Percentiles rank a stretch among this genome's conserved stretches.
These are phyloP conservation scores for Blastocrithidia nonstop DNA, from an alignment of 208 protist species.

Conservation along the genomic window DNA sequence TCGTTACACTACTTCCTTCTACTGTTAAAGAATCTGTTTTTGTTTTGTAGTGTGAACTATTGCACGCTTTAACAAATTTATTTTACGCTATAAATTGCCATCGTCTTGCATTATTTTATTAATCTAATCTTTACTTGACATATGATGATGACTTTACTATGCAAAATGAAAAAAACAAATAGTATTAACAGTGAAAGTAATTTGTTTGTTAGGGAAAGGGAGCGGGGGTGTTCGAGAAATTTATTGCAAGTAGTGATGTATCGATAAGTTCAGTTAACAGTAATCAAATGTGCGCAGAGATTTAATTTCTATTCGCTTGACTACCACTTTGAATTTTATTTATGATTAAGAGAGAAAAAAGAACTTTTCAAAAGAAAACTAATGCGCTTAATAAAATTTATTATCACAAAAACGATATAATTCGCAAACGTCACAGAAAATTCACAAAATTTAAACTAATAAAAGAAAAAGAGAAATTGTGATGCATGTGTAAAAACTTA, in stretches of 20 bases:
- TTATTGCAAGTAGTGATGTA: no score
- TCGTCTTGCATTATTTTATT: slow-evolving; percentile 57
- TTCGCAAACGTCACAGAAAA: no score
- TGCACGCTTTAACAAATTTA: slow-evolving; percentile 66
- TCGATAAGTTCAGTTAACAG: no score
- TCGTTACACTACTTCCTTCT: slow-evolving; percentile 28
- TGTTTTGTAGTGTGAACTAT: slow-evolving; percentile 69
- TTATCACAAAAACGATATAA: no score
- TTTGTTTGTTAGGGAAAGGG: no score
- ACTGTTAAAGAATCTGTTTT: slow-evolving; percentile 51
- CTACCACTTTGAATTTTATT: slow-evolving; percentile 4
- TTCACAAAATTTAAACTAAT: no score
- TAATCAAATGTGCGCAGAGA: no score
- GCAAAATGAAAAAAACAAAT: background rate
- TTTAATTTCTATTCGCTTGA: no score
- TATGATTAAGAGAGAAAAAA: slow-evolving; percentile 2
- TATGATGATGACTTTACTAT: slow-evolving; percentile 2
- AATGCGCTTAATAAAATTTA: background rate
- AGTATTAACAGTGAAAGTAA: no score
- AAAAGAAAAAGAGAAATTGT: background rate
- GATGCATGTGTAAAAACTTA: background rate
- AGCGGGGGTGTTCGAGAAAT: no score
- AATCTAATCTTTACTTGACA: slow-evolving; percentile 35
- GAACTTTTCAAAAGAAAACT: background rate
- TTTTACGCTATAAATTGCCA: slow-evolving; percentile 61